These are phyloP conservation scores for Shiraia bambusicola DNA, from an alignment of 2,329 filamentous ascomycete species.

Conservation along the genomic window DNA sequence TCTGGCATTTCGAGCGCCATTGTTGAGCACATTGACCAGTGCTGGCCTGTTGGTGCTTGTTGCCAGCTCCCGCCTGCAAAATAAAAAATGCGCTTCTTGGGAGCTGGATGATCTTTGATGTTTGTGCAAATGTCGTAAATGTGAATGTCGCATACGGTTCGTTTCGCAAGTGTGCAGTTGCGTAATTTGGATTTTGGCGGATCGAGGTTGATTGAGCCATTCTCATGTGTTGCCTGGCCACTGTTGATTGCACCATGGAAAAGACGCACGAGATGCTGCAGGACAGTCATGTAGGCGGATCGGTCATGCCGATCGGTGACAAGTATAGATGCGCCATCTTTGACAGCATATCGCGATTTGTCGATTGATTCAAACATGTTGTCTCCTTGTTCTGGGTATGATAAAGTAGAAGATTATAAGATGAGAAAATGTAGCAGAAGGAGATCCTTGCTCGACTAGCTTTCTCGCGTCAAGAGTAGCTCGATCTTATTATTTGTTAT, in stretches of 20 bases:
- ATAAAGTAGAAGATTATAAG: not conserved
- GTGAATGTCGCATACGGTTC: constrained; percentile 47
- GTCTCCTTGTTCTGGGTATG: not conserved
- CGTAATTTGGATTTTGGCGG: constrained; percentile 37
- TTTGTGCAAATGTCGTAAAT: constrained; percentile 49
- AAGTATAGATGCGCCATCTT: constrained; percentile 26
- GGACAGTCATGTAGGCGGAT: constrained; percentile 41
- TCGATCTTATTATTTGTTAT: no score
- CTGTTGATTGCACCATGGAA: constrained; percentile 41
- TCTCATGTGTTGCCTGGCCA: constrained; percentile 34
- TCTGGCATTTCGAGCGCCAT: constrained; percentile 47
- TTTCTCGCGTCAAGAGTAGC: no score
- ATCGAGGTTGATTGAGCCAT: constrained; percentile 46
- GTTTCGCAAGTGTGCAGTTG: constrained; percentile 44
- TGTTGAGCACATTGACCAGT: constrained; percentile 55
- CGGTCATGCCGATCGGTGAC: constrained; percentile 44
- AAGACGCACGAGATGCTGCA: constrained; percentile 43
- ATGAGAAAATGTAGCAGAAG: not conserved
- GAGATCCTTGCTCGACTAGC: no score
- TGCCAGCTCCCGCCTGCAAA: constrained; percentile 61
- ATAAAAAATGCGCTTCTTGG: constrained; percentile 52
- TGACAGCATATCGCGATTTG: constrained; percentile 2
- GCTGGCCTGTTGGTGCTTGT: constrained; percentile 51
- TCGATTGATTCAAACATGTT: constrained; percentile 6
- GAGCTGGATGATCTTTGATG: constrained; percentile 3